Conservation (phyloP, 805 yeast genomes). For the Hanseniaspora thailandica region DNA sequence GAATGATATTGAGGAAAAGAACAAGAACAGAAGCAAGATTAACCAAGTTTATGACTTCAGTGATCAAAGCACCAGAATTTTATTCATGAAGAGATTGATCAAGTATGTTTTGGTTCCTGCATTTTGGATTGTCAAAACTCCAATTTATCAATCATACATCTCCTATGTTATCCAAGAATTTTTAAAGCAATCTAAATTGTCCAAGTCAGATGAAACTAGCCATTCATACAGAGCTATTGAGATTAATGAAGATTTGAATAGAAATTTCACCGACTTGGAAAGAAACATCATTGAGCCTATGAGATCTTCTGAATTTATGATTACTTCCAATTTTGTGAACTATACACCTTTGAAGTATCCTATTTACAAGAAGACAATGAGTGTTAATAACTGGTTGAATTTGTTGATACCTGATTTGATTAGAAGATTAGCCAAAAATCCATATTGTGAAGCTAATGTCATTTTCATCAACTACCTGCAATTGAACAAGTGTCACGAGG, state of each 20-base stretch:
- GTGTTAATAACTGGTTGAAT: conserved; percentile 61
- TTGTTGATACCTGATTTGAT: conserved; percentile 57
- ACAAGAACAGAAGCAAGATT: conserved; percentile 15
- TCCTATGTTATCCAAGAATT: conserved; percentile 86
- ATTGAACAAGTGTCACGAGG: conserved; percentile 8
- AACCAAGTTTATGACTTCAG: conserved; percentile 51
- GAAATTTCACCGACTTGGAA: conserved; percentile 47
- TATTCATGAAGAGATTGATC: conserved; percentile 53
- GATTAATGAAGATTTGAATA: conserved; percentile 42
- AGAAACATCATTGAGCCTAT: conserved; percentile 67
- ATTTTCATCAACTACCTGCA: conserved; percentile 9
- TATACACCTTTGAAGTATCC: conserved; percentile 49
- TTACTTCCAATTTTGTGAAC: conserved; percentile 40
- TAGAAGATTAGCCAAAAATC: conserved; percentile 25
- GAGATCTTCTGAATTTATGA: conserved; percentile 54
- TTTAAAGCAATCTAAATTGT: conserved; percentile 49
- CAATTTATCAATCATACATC: conserved; percentile 66
- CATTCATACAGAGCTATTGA: conserved; percentile 21
- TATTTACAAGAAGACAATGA: conserved; percentile 42
- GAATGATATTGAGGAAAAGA: conserved; percentile 31
- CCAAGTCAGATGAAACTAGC: conserved; percentile 25
- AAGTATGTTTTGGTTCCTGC: conserved; percentile 65
- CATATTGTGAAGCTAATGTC: neutral
- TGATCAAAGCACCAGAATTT: conserved; percentile 48
- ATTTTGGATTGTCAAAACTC: conserved; percentile 83